Percentiles rank a stretch among this genome's conserved stretches.
Conservation (phyloP, 2,329 filamentous ascomycete species). For the Tolypocladium paradoxum region DNA sequence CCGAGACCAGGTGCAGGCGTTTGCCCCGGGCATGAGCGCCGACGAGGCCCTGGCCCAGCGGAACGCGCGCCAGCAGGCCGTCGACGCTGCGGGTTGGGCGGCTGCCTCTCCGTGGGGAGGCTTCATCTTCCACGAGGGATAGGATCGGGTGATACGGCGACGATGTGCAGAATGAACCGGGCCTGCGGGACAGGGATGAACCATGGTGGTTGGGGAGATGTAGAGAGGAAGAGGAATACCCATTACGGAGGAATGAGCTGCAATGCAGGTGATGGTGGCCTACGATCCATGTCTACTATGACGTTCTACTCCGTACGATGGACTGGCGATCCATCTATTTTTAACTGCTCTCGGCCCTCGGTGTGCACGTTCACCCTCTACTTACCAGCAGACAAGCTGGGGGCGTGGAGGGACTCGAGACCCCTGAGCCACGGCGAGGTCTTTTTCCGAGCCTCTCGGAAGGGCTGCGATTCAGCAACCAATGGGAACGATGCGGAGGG, state of each 20-base stretch:
- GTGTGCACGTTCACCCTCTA: no score
- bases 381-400: neutral
- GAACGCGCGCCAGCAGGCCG: slow-evolving; percentile 24
- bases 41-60: slow-evolving; percentile 35
- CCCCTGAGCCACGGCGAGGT: neutral
- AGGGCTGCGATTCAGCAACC: neutral
- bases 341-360: no score
- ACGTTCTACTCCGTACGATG: neutral
- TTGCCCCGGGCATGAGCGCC: slow-evolving; percentile 26
- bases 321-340: neutral
- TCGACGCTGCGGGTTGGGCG: slow-evolving; percentile 33
- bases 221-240: no score
- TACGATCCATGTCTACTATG: neutral
- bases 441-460: neutral
- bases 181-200: neutral
- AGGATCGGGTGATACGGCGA: neutral
- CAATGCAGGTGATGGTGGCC: neutral
- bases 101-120: slow-evolving; percentile 38
- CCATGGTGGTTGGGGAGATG: neutral
- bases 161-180: neutral
- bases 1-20: slow-evolving; percentile 28
- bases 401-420: neutral
- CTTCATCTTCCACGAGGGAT: slow-evolving; percentile 27
- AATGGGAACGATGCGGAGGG: neutral
- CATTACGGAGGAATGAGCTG: neutral